Percentiles rank a stretch among this genome's conserved stretches.
Conservation (phyloP, 2,329 filamentous ascomycete species). For the Fusarium lyarnte region DNA sequence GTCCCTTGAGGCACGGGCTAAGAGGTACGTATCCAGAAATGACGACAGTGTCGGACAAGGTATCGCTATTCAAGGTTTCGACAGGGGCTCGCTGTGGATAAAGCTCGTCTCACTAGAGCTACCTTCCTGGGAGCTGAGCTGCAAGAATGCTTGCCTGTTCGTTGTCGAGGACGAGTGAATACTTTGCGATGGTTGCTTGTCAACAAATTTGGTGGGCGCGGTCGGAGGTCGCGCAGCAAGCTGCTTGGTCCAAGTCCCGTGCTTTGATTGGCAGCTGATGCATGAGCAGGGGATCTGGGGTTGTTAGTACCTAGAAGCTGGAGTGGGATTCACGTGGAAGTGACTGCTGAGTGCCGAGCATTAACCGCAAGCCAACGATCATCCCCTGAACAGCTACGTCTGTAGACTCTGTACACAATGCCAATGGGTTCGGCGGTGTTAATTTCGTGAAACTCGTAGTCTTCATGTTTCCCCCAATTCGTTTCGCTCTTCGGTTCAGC, state of each 20-base stretch:
- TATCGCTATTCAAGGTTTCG: slow-evolving; percentile 11
- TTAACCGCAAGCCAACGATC: slow-evolving; percentile 33
- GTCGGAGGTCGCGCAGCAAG: slow-evolving; percentile 26
- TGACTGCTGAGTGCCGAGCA: slow-evolving; percentile 28
- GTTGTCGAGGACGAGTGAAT: slow-evolving; percentile 26
- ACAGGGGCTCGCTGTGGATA: slow-evolving; percentile 2
- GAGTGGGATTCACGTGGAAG: slow-evolving; percentile 41
- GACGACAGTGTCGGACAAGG: slow-evolving; percentile 36
- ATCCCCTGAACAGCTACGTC: not conserved
- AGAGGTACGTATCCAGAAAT: slow-evolving; percentile 39
- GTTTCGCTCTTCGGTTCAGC: not conserved
- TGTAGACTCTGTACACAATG: not conserved
- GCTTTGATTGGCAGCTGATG: slow-evolving; percentile 45
- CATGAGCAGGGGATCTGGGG: slow-evolving; percentile 39
- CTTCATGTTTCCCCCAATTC: not conserved
- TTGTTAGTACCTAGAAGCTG: slow-evolving; percentile 2
- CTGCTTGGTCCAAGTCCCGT: slow-evolving; percentile 36
- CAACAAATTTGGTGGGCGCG: slow-evolving; percentile 45
- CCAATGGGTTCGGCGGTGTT: not conserved
- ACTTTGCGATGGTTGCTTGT: slow-evolving; percentile 39
- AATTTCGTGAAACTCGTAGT: not conserved
- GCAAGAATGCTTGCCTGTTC: slow-evolving; percentile 18
- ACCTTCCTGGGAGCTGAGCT: slow-evolving; percentile 20
- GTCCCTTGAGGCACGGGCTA: slow-evolving; percentile 27
- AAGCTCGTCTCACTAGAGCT: slow-evolving; percentile 7